These are phyloP conservation scores for Ustilago lituana DNA, from an alignment of 1,284 basidiomycete genomes.

Conservation along the genomic window DNA sequence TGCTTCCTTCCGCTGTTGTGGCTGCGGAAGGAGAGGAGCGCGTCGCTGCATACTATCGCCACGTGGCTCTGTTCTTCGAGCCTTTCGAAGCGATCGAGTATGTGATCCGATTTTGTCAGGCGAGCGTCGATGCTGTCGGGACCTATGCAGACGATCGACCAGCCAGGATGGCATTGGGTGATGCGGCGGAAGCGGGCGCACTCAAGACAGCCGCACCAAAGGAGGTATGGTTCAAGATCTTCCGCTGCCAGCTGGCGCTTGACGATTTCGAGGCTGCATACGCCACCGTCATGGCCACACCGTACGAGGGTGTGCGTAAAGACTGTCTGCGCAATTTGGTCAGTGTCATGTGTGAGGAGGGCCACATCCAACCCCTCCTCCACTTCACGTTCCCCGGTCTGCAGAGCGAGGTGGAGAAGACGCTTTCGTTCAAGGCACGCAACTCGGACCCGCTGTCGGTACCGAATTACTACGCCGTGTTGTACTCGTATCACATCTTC, in stretches of 20 bases:
- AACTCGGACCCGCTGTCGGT: slow-evolving; percentile 87
- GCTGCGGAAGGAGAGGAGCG: slow-evolving; percentile 23
- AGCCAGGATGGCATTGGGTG: slow-evolving; percentile 2
- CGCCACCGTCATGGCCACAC: slow-evolving; percentile 52
- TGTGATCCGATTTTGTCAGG: slow-evolving; percentile 44
- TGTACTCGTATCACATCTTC: slow-evolving; percentile 81
- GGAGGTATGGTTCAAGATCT: slow-evolving; percentile 56
- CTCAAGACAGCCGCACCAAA: slow-evolving; percentile 15
- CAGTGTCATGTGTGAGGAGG: slow-evolving; percentile 91
- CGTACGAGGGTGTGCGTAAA: slow-evolving; percentile 78
- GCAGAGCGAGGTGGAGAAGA: slow-evolving; percentile 86
- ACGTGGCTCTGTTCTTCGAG: slow-evolving; percentile 49
- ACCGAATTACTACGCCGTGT: slow-evolving; percentile 88
- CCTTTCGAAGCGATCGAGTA: slow-evolving; percentile 38
- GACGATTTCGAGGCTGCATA: slow-evolving; percentile 55
- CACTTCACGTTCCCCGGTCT: slow-evolving; percentile 86
- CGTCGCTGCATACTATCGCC: slow-evolving; percentile 39
- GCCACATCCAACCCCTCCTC: slow-evolving; percentile 81
- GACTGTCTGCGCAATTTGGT: slow-evolving; percentile 95
- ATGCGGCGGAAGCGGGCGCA: slow-evolving; percentile 7
- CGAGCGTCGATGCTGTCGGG: slow-evolving; percentile 45
- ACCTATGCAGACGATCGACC: slow-evolving; percentile 28
- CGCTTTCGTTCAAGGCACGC: slow-evolving; percentile 90
- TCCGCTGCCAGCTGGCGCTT: slow-evolving; percentile 56
- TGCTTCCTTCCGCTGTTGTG: slow-evolving; percentile 33